These are phyloP conservation scores for Saturnispora hagleri DNA, from an alignment of 805 yeast genomes.

Conservation along the genomic window DNA sequence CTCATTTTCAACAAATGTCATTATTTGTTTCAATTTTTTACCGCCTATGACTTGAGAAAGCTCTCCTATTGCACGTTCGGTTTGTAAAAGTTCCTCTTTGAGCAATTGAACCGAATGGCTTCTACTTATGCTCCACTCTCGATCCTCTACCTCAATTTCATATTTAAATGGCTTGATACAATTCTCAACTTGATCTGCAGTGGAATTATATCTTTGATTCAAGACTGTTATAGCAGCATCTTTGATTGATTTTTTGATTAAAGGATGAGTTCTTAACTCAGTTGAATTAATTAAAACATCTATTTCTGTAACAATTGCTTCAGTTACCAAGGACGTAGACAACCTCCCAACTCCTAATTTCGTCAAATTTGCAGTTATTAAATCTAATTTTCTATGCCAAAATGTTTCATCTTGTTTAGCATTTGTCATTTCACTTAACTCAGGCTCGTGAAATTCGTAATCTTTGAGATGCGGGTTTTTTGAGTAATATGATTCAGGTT, in stretches of 20 bases:
- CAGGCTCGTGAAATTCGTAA: slow-evolving; percentile 34
- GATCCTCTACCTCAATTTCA: slow-evolving; percentile 91
- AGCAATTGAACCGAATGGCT: slow-evolving; percentile 67
- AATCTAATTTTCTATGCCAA: slow-evolving; percentile 84
- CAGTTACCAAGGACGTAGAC: slow-evolving; percentile 74
- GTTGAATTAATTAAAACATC: slow-evolving; percentile 65
- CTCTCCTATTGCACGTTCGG: slow-evolving; percentile 50
- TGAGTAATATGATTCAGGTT: slow-evolving; percentile 31
- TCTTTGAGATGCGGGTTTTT: slow-evolving; percentile 12
- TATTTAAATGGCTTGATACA: slow-evolving; percentile 97
- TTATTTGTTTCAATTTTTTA: slow-evolving; percentile 73
- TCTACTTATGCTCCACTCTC: slow-evolving; percentile 82
- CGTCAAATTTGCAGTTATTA: slow-evolving; percentile 74
- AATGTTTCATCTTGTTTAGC: slow-evolving; percentile 59
- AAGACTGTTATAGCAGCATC: slow-evolving; percentile 81
- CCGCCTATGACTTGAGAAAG: slow-evolving; percentile 72
- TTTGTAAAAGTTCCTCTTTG: slow-evolving; percentile 80
- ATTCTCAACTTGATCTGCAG: slow-evolving; percentile 97
- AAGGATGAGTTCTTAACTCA: slow-evolving; percentile 74
- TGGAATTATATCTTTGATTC: slow-evolving; percentile 69
- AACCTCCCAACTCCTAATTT: slow-evolving; percentile 91
- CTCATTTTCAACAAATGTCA: slow-evolving; percentile 55
- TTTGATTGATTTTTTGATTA: slow-evolving; percentile 68
- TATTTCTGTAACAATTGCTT: slow-evolving; percentile 70
- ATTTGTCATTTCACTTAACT: slow-evolving; percentile 45